phyloP scores from a whole-genome alignment of 2,329 filamentous ascomycete species.

The Fusarium robinianum region DNA sequence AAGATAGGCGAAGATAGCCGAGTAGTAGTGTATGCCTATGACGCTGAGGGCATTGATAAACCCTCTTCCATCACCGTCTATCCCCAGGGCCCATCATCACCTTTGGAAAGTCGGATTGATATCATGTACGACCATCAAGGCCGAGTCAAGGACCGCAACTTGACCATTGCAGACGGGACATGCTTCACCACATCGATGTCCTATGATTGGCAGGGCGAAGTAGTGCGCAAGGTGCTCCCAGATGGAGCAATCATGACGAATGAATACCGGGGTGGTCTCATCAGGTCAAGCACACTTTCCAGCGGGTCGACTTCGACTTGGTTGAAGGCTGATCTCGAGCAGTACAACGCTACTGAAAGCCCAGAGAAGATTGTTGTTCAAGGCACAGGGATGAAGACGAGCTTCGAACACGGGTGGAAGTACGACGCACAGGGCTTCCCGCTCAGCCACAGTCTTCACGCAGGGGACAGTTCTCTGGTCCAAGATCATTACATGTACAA shows the following conservation, averaged over 20 bases:
- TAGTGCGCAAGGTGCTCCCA: neutral
- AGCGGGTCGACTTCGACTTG: neutral
- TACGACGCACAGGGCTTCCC: neutral
- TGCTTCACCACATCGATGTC: neutral
- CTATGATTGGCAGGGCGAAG: constrained; percentile 4
- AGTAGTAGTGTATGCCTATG: neutral
- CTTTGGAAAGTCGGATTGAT: neutral
- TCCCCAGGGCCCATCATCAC: neutral
- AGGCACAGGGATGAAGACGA: neutral
- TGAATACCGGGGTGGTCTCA: neutral
- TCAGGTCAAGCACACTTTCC: neutral
- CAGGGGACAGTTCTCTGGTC: neutral
- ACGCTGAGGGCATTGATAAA: neutral
- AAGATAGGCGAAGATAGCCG: neutral
- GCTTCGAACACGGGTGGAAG: neutral
- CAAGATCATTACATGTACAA: constrained; percentile 1
- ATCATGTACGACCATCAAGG: neutral
- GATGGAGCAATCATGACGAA: neutral
- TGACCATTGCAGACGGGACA: neutral
- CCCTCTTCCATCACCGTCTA: neutral
- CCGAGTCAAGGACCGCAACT: neutral
- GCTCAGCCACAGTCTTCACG: neutral
- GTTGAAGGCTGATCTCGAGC: neutral
- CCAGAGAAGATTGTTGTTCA: neutral
- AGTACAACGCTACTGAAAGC: neutral